A percentile compares a stretch with the other conserved stretches of the same genome.
phyloP scores from a whole-genome alignment of 257 asterid species.

The Solanum phureja region DNA sequence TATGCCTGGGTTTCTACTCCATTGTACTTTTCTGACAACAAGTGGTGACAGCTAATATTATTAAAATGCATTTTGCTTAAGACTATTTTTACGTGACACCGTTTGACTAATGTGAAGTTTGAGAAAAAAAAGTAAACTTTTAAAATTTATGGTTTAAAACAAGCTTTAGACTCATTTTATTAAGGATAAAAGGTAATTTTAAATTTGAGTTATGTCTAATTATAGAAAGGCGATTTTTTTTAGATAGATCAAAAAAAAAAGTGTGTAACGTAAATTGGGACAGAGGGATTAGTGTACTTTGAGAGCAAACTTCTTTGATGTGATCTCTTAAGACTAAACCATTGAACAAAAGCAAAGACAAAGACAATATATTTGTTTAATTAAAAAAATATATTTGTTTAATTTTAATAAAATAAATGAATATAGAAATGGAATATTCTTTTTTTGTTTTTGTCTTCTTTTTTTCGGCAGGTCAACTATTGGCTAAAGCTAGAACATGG shows the following conservation, averaged over 20 bases:
- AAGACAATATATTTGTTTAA: background rate
- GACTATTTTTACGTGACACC: no score
- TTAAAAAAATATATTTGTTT: background rate
- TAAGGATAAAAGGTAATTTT: no score
- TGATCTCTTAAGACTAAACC: background rate
- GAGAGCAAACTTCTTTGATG: background rate
- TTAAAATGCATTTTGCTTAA: no score
- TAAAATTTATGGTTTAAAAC: no score
- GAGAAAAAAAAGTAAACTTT: no score
- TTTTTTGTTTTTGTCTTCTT: background rate
- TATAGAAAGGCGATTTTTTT: no score
- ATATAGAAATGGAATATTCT: background rate
- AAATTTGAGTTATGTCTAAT: no score
- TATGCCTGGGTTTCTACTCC: no score
- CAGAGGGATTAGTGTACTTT: background rate
- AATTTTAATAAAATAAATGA: background rate
- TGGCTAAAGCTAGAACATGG: background rate
- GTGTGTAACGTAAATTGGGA: background rate
- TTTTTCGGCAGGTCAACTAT: background rate
- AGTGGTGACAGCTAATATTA: no score
- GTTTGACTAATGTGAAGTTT: no score
- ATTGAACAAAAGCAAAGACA: background rate
- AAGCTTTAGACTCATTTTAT: no score
- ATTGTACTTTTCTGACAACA: no score
- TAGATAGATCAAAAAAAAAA: background rate